Evolutionary conservation across 441 rosid genomes (phyloP).

Genomic region (Eruca vesicaria): DNA sequence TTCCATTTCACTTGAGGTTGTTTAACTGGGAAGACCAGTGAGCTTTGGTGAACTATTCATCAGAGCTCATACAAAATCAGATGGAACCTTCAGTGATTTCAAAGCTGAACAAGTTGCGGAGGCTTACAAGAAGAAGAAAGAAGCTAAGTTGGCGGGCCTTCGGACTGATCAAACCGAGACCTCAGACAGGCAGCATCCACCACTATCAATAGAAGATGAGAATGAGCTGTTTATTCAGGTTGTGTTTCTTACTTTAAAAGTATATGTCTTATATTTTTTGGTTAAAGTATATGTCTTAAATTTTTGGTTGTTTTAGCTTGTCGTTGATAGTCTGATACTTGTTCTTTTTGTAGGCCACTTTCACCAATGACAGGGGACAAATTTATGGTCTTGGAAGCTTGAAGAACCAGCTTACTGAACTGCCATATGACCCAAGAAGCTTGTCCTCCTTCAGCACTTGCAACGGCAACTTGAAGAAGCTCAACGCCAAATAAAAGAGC

Average conservation of each 20-base stretch:
- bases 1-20: neutral
- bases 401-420: too few relatives aligned
- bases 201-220: neutral
- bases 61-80: neutral
- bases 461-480: too few relatives aligned
- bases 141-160: neutral
- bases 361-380: too few relatives aligned
- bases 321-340: neutral
- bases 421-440: too few relatives aligned
- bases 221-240: neutral
- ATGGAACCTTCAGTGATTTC: neutral
- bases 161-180: neutral
- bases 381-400: too few relatives aligned
- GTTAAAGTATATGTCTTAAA: too few relatives aligned
- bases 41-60: neutral
- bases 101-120: neutral
- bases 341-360: neutral
- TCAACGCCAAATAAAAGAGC: too few relatives aligned
- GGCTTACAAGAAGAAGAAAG: neutral
- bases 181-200: neutral
- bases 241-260: neutral
- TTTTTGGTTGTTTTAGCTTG: neutral
- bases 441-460: too few relatives aligned
- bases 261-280: neutral
- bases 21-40: neutral